phyloP scores from a whole-genome alignment of 2,329 filamentous ascomycete genomes.

The Cadophora luteo-olivacea region DNA sequence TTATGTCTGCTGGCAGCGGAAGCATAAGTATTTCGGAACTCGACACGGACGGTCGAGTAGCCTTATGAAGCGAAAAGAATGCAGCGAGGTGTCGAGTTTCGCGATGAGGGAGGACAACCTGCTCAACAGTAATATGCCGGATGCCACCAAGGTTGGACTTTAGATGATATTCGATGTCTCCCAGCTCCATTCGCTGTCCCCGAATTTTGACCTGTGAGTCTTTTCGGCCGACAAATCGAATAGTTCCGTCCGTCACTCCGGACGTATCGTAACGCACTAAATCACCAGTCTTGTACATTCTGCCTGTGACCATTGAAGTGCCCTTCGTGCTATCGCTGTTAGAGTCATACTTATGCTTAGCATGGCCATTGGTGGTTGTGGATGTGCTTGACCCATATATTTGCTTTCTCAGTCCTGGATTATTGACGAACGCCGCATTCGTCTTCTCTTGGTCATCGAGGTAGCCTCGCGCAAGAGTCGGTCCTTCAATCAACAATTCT shows the following conservation, averaged over 20 bases:
- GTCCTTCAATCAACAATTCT: conserved; percentile 47
- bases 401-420: not conserved
- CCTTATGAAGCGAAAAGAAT: not conserved
- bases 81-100: not conserved
- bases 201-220: conserved; percentile 71
- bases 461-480: conserved; percentile 66
- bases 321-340: not conserved
- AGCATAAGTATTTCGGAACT: not conserved
- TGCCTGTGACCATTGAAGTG: not conserved
- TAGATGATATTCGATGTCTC: conserved; percentile 56
- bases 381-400: not conserved
- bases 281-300: conserved; percentile 45
- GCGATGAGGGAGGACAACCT: not conserved
- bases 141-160: not conserved
- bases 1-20: not conserved
- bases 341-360: not conserved
- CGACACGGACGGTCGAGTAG: not conserved
- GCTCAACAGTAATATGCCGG: not conserved
- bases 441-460: conserved; percentile 52
- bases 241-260: conserved; percentile 53
- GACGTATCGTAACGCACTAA: conserved; percentile 54
- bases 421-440: conserved; percentile 20
- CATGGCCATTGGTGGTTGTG: not conserved
- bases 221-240: conserved; percentile 66
- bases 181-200: conserved; percentile 68